Evolutionary conservation across 2,329 filamentous ascomycete genomes (phyloP), one percentile per base, ranked within the genome.

Genomic region (Seiridium cupressi): DNA sequence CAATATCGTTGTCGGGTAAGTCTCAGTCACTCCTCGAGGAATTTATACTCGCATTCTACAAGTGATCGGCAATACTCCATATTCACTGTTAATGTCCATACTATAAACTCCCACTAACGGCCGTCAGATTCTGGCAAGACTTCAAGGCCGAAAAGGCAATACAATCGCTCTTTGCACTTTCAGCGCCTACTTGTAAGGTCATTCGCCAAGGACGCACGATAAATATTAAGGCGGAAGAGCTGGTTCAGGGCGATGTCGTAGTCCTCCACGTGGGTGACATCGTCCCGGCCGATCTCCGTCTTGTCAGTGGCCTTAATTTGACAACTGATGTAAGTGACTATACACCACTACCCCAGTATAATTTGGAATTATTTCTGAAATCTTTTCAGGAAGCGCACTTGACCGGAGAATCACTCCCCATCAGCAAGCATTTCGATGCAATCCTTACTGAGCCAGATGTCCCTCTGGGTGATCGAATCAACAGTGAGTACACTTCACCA

Each of bases 381-480:
- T 26, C 18, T 36, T 38, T 36, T 34, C 34, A 53, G 49, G 89
- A 92, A 73, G 88, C 89, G 10, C 81, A 90, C 61, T 82, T 92
- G 44, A 92, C 89, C 11, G 89, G 89, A 63, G 89, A 92, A 76
- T 90, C 89, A 42, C 74, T 89, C 5, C 86, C 89, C 61, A 87
- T 89, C 58, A 84, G 80, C 79, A 89, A 92, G 76, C 79, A 85
- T 66, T 77, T 85, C n/a, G 80, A 85, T 42, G 78, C 74, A 49
- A 74, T 86, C 51, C 80, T 88, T 56, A 75, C 79, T 47, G 78
- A 82, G 60, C 68, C 73, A 44, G 78, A 84, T 42, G 81, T 88
- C 61, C 83, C 87, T 26, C 83, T 89, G 60, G 89, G 88, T 58
- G 89, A 92, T 70, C 84, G 89, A 31, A 79, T 84, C 66, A 92